These are phyloP conservation scores for Furcasterigmium sp. DNA, from an alignment of 2,329 filamentous ascomycete genomes.

Conservation along the genomic window DNA sequence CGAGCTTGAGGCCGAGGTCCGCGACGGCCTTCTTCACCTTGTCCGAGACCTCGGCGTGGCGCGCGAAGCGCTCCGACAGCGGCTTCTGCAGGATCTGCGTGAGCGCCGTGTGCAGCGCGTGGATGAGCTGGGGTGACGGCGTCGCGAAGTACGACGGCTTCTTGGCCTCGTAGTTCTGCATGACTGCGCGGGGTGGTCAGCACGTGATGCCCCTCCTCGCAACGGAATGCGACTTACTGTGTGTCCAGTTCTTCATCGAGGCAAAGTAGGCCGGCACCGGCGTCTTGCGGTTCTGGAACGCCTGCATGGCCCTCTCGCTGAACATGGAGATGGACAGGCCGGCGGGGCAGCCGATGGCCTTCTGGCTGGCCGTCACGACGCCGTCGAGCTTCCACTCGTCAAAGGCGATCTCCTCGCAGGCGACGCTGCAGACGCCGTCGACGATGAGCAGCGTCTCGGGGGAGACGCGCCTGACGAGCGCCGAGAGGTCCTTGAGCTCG, in stretches of 20 bases:
- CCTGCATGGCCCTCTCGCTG: slow-evolving; percentile 79
- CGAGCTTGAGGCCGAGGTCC: slow-evolving; percentile 78
- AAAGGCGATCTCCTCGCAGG: slow-evolving; percentile 91
- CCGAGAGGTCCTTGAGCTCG: slow-evolving; percentile 78
- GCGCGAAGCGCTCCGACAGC: slow-evolving; percentile 75
- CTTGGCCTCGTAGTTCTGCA: slow-evolving; percentile 98
- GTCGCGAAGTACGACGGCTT: slow-evolving; percentile 98
- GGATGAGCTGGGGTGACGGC: slow-evolving; percentile 88
- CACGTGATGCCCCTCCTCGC: no score
- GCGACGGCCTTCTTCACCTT: slow-evolving; percentile 79
- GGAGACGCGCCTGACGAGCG: slow-evolving; percentile 78
- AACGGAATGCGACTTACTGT: slow-evolving; percentile 45
- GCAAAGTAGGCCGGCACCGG: slow-evolving; percentile 88
- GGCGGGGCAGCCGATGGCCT: slow-evolving; percentile 92
- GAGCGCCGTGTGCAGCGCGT: slow-evolving; percentile 84
- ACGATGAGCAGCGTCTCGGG: slow-evolving; percentile 89
- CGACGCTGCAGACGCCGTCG: slow-evolving; percentile 95
- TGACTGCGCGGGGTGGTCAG: slow-evolving; percentile 49
- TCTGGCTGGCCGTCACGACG: slow-evolving; percentile 91
- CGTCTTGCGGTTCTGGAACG: slow-evolving; percentile 73
- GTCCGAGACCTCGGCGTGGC: slow-evolving; percentile 73
- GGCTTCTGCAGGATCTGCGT: slow-evolving; percentile 79
- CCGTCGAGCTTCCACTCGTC: slow-evolving; percentile 92
- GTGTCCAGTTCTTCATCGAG: slow-evolving; percentile 95
- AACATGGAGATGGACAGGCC: slow-evolving; percentile 93